phyloP scores from a whole-genome alignment of 1,139 yeast species.

The Nakaseomyces uthaithaninus region DNA sequence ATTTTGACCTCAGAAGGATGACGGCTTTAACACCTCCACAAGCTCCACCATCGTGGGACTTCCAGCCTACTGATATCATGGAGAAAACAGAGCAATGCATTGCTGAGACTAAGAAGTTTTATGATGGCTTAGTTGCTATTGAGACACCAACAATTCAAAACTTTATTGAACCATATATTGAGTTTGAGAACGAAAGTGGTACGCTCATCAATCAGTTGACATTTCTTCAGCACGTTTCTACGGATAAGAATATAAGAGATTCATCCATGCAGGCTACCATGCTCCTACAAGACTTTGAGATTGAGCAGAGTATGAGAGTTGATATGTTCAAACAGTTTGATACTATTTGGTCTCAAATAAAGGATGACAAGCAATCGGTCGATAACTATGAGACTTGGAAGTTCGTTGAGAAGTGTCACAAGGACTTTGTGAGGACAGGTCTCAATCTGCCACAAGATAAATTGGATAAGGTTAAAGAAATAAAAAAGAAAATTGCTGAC shows the following conservation, averaged over 20 bases:
- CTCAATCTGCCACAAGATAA: slow-evolving; percentile 49
- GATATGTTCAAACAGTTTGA: slow-evolving; percentile 59
- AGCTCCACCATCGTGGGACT: slow-evolving; percentile 53
- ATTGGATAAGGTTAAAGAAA: slow-evolving; percentile 47
- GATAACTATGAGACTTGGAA: slow-evolving; percentile 51
- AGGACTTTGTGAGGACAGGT: slow-evolving; percentile 57
- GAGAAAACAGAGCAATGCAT: slow-evolving; percentile 41
- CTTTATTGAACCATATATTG: slow-evolving; percentile 45
- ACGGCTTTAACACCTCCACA: slow-evolving; percentile 28
- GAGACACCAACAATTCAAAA: slow-evolving; percentile 48
- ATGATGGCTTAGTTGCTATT: slow-evolving; percentile 47
- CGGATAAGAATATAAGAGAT: slow-evolving; percentile 54
- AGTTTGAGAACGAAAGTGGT: slow-evolving; percentile 41
- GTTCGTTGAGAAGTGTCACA: slow-evolving; percentile 48
- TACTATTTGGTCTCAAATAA: slow-evolving; percentile 37
- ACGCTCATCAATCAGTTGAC: slow-evolving; percentile 44
- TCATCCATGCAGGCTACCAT: slow-evolving; percentile 61
- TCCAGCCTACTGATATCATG: slow-evolving; percentile 45
- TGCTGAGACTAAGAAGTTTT: slow-evolving; percentile 38
- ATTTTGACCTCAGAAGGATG: neutral
- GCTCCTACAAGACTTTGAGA: slow-evolving; percentile 44
- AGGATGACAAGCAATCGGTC: slow-evolving; percentile 30
- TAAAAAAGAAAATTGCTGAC: slow-evolving; percentile 52
- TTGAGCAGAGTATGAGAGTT: slow-evolving; percentile 57
- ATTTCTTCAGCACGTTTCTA: slow-evolving; percentile 64